Evolutionary conservation across 768 basidiomycete species (phyloP).

Genomic region (Boletus patriciae): DNA sequence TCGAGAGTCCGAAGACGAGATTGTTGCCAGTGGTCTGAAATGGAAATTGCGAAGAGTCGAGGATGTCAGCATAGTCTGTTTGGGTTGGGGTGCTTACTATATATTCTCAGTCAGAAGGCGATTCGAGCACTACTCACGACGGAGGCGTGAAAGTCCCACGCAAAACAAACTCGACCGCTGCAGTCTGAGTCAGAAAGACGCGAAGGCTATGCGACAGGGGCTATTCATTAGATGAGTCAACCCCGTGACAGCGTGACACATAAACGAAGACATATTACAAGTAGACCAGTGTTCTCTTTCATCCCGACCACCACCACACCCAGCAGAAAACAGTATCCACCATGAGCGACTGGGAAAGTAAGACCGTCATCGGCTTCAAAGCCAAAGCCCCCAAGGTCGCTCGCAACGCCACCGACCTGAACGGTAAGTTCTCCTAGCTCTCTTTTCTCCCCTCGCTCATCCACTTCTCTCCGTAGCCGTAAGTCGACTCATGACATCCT

Average conservation of each 20-base stretch:
- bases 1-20: too few relatives aligned
- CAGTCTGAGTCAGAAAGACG: too few relatives aligned
- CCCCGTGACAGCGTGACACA: constrained; percentile 6
- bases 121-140: too few relatives aligned
- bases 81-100: too few relatives aligned
- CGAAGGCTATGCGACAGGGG: too few relatives aligned
- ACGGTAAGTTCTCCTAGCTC: constrained; percentile 38
- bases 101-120: too few relatives aligned
- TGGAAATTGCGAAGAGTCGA: too few relatives aligned
- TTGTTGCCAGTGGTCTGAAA: too few relatives aligned
- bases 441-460: constrained; percentile 13
- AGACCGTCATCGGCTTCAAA: constrained; percentile 71
- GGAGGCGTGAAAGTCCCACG: too few relatives aligned
- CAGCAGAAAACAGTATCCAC: background rate
- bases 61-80: too few relatives aligned
- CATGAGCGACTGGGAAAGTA: constrained; percentile 71
- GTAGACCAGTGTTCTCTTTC: background rate
- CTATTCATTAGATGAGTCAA: background rate
- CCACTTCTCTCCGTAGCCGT: constrained; percentile 46
- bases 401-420: constrained; percentile 60
- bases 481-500: constrained; percentile 26
- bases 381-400: constrained; percentile 61
- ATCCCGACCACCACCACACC: constrained; percentile 17
- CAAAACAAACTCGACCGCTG: too few relatives aligned
- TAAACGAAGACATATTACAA: background rate